Conservation (phyloP, 352 stramenopile genomes). For the Phytopythium delawarense region DNA sequence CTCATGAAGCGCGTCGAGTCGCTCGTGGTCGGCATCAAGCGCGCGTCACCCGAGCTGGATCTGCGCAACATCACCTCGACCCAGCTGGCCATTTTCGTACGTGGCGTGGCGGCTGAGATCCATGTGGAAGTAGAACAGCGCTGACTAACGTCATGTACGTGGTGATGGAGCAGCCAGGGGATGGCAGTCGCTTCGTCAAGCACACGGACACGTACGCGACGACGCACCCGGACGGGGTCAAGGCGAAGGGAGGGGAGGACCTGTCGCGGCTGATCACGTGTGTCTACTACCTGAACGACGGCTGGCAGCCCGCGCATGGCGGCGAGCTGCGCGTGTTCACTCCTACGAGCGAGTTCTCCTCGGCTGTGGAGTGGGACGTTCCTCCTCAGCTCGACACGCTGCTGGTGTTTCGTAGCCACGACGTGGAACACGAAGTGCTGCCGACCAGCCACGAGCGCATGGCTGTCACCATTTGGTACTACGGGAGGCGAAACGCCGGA, state of each 20-base stretch:
- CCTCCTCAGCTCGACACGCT: constrained; percentile 82
- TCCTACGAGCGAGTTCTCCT: constrained; percentile 13
- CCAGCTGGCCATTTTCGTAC: constrained; percentile 75
- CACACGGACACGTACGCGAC: constrained; percentile 66
- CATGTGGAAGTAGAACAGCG: not conserved
- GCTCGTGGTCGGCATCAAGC: constrained; percentile 52
- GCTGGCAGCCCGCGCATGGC: constrained; percentile 54
- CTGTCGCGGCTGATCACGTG: constrained; percentile 71
- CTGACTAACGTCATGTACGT: not conserved
- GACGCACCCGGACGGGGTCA: constrained; percentile 14
- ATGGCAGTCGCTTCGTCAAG: constrained; percentile 63
- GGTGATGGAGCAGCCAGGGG: constrained; percentile 34
- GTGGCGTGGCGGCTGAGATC: constrained; percentile 4
- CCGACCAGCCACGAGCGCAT: constrained; percentile 79
- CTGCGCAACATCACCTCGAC: constrained; percentile 68
- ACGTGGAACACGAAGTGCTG: constrained; percentile 90
- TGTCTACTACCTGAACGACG: constrained; percentile 84
- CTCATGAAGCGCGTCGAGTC: constrained; percentile 47
- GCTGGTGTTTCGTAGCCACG: constrained; percentile 88
- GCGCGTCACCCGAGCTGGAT: constrained; percentile 39
- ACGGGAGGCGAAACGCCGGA: constrained; percentile 36
- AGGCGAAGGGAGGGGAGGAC: constrained; percentile 6
- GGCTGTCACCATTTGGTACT: constrained; percentile 95
- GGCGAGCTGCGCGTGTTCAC: constrained; percentile 71
- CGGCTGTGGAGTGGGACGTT: constrained; percentile 56